A percentile compares a stretch with the other conserved stretches of the same genome.
Evolutionary conservation across 2,329 filamentous ascomycete species (phyloP).

Genomic region (Aspergillus spinulosporus): DNA sequence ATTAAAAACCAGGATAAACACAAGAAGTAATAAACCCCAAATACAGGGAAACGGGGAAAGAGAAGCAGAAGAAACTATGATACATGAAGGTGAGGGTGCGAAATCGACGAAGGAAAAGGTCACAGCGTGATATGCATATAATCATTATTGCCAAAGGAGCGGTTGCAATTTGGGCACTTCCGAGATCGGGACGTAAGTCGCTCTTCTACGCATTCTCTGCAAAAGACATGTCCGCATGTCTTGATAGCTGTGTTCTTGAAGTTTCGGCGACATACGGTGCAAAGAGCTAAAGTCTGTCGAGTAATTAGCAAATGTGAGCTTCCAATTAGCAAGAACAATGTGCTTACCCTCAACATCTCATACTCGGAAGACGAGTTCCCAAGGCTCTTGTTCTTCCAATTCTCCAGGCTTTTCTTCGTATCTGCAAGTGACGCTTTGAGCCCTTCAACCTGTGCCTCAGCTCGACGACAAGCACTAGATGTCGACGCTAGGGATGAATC

Average conservation of each 20-base stretch:
- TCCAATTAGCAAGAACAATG: too few species aligned
- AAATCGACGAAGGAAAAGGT: slow-evolving; percentile 23
- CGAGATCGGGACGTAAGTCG: slow-evolving; percentile 85
- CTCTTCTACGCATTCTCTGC: slow-evolving; percentile 84
- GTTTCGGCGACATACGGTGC: slow-evolving; percentile 86
- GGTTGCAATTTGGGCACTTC: slow-evolving; percentile 93
- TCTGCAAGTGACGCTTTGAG: slow-evolving; percentile 75
- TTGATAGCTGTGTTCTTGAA: slow-evolving; percentile 94
- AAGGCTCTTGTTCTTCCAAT: slow-evolving; percentile 78
- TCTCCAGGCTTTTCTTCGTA: slow-evolving; percentile 77
- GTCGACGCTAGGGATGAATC: slow-evolving; percentile 69
- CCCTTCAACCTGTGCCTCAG: slow-evolving; percentile 73
- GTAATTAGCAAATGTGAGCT: too few species aligned
- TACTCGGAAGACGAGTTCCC: slow-evolving; percentile 80
- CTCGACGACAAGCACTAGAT: slow-evolving; percentile 59
- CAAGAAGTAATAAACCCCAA: slow-evolving; percentile 20
- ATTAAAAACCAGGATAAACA: slow-evolving; percentile 16
- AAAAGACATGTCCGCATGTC: slow-evolving; percentile 93
- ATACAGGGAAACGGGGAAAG: slow-evolving; percentile 14
- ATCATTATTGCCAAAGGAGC: slow-evolving; percentile 87
- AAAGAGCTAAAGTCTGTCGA: slow-evolving; percentile 64
- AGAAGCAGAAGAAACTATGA: slow-evolving; percentile 32
- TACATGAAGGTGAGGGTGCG: slow-evolving; percentile 30
- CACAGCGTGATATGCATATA: slow-evolving; percentile 66
- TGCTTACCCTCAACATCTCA: slow-evolving; percentile 74